Percentiles rank a stretch among this genome's conserved stretches.
These are phyloP conservation scores for Zelopaecilomyces penicillatus DNA, from an alignment of 2,329 filamentous ascomycete species.

Conservation along the genomic window DNA sequence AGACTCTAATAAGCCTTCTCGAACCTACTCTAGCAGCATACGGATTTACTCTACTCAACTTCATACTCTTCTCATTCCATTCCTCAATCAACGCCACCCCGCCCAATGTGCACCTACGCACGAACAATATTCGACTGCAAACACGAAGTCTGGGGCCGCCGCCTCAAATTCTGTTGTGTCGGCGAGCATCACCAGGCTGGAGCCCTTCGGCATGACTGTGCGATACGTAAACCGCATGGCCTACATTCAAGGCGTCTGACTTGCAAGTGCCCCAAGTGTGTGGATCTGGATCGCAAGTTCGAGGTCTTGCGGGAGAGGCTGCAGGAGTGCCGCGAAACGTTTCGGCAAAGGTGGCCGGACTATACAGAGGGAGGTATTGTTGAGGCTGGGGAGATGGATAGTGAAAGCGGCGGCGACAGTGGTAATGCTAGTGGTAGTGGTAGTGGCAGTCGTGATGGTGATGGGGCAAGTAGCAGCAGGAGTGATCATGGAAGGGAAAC, in stretches of 20 bases:
- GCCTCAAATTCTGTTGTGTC: slow-evolving; percentile 14
- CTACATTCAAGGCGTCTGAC: slow-evolving; percentile 14
- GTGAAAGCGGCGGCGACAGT: too few relatives aligned
- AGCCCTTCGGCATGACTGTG: slow-evolving; percentile 12
- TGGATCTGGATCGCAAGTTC: slow-evolving; percentile 12
- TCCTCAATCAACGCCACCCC: too few relatives aligned
- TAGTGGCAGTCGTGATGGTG: too few relatives aligned
- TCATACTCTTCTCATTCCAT: too few relatives aligned
- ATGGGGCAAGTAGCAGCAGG: too few relatives aligned
- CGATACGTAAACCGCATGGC: slow-evolving; percentile 13
- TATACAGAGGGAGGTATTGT: too few relatives aligned
- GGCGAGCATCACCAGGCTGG: slow-evolving; percentile 10
- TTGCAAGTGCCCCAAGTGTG: slow-evolving; percentile 17
- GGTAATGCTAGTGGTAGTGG: too few relatives aligned
- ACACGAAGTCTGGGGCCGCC: slow-evolving; percentile 19
- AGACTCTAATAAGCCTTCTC: too few relatives aligned
- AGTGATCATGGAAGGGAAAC: too few relatives aligned
- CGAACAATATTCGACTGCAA: slow-evolving; percentile 18
- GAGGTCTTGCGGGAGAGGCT: slow-evolving; percentile 11
- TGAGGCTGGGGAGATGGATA: too few relatives aligned
- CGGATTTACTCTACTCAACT: too few relatives aligned
- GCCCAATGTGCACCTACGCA: slow-evolving; percentile 20
- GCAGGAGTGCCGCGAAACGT: slow-evolving; percentile 5
- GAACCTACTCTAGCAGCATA: too few relatives aligned
- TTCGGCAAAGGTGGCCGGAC: slow-evolving; percentile 1